phyloP scores from a whole-genome alignment of 768 basidiomycete genomes.

The Phaeotremella fagi region DNA sequence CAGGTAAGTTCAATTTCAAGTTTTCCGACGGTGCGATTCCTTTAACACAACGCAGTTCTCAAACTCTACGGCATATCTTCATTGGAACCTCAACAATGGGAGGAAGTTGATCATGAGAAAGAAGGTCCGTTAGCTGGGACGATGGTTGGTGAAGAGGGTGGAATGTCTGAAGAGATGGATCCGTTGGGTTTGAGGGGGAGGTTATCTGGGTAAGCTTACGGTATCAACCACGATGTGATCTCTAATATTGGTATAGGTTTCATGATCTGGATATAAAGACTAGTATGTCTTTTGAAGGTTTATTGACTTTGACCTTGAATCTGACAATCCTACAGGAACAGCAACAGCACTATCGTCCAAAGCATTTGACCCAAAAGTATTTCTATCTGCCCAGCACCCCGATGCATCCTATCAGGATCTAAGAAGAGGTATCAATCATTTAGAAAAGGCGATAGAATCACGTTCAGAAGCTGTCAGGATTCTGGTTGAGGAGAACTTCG shows the following conservation, averaged over 20 bases:
- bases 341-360: slow-evolving; percentile 83
- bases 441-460: slow-evolving; percentile 75
- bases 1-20: slow-evolving; percentile 28
- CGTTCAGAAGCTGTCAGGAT: slow-evolving; percentile 91
- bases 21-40: too few relatives aligned
- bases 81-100: slow-evolving; percentile 78
- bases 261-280: slow-evolving; percentile 67
- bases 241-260: slow-evolving; percentile 54
- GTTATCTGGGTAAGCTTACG: slow-evolving; percentile 49
- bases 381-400: slow-evolving; percentile 84
- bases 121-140: slow-evolving; percentile 67
- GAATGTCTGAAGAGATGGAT: slow-evolving; percentile 56
- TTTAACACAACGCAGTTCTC: slow-evolving; percentile 52
- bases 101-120: slow-evolving; percentile 78
- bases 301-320: too few relatives aligned
- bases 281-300: slow-evolving; percentile 12
- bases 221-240: too few relatives aligned
- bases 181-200: slow-evolving; percentile 60
- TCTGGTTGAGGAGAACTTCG: slow-evolving; percentile 95
- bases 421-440: slow-evolving; percentile 65
- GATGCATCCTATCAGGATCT: slow-evolving; percentile 93
- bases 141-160: slow-evolving; percentile 42
- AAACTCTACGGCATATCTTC: slow-evolving; percentile 82
- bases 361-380: slow-evolving; percentile 90
- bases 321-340: too few relatives aligned